Base-by-base conservation (phyloP, 2,329 filamentous ascomycete genomes). In the Polytolypa hystricis region DNA sequence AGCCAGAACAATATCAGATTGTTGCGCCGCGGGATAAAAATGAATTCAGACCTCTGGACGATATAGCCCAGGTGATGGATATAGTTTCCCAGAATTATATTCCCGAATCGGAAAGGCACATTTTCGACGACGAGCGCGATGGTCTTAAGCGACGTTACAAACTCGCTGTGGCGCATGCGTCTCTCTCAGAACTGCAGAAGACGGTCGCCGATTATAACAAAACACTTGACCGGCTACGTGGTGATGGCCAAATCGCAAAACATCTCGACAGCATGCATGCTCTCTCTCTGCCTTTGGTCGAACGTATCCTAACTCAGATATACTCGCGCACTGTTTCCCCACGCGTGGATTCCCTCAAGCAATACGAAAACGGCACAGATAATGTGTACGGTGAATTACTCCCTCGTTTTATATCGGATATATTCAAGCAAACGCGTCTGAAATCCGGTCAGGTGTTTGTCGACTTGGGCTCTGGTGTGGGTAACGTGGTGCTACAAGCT, bases 381-480 rank as follows among this genome's bases (percentile, higher is more conserved):
- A 89, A 93, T 49, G 84, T 93, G 26, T 98, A 98, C 54, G 91
- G 91, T 54, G 91, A 98, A 58, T 74, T 98, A 17, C 70, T 91
- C 19, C 81, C 86, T 14, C 78, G 79, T 2, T 93, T 98, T 54
- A 74, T 91, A 45, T 82, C 81, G 43, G 76, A 79, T 40, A 84
- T 96, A 41, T 78, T 98, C 48, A 74, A 79, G 47, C 74, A 84
- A 55, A 81, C 82, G 3, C 70, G 75, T 30, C 76, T 96, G 57
- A 86, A 76, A 41, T 89, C 84, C 0, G 74, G 79, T 33, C 82
- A 93, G 49, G 77, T 93, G 25, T 96, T 98, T 56, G 79, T 98
- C 41, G 91, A 98, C 54, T 71, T 98, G 10, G 91, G 91, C 33
- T 96, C 89, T 2, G 91, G 91, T 19, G 91, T 96, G 11, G 91